Evolutionary conservation across 1,284 basidiomycete genomes (phyloP), one percentile per base, ranked within the genome.

Genomic region (Heterobasidion parviporum): DNA sequence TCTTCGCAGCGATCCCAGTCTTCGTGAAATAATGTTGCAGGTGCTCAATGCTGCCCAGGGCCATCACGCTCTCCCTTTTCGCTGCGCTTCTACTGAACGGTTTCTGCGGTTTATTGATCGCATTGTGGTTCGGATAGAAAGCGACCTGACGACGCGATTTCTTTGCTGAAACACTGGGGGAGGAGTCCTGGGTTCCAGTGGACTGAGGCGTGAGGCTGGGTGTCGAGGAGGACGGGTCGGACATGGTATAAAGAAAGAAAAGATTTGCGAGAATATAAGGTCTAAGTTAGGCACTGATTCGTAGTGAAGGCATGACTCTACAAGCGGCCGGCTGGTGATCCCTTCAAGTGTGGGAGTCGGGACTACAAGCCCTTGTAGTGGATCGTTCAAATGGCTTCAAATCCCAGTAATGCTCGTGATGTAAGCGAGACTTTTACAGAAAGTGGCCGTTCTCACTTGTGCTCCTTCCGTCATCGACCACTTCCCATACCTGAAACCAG

Each of bases 21-120:
- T 92, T 92, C 6, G 90, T 91, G 63, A 92, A 92, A 66, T 91
- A 91, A 65, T 93, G 87, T 70, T 94, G 91, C 52, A 94, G 77
- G 67, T 92, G 87, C 64, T 92, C 88, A 60, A 94, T 93, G 66
- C 87, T 89, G 33, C 89, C 89, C 18, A 94, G 71, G 0, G 88
- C 83, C 85, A 92, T 87, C 16, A 94, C 92, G 64, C 87, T 90
- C 68, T 89, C 87, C 47, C 92, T 79, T 71, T 92, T 92, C 6
- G 89, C 88, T 3, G 92, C 91, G 61, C 87, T 91, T 61, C 86
- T 75, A 64, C 87, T 89, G 76, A 93, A 93, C 8, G 88, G 88
- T 62, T 92, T 92, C 68, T 81, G 74, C 0, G 80, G 80, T 64
- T 87, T 89, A 67, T 85, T 86, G 8, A 75, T 68, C 12, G 85